Evolutionary conservation across 768 basidiomycete genomes (phyloP).

Genomic region (Flagelloscypha sp.): DNA sequence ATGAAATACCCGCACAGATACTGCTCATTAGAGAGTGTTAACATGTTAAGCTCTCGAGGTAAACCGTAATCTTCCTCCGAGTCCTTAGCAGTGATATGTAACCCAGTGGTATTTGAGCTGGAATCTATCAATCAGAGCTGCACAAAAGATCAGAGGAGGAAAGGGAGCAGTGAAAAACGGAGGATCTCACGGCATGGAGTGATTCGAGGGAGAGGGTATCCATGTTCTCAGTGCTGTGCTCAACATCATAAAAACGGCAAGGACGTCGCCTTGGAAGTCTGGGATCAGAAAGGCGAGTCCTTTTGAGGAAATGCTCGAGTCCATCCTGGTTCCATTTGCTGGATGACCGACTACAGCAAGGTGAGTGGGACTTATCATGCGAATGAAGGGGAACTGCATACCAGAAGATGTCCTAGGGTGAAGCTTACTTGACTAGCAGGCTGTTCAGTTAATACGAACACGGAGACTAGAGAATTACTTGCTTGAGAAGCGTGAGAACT

Average conservation of each 20-base stretch:
- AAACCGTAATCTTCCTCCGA: conserved; percentile 70
- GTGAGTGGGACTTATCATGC: conserved; percentile 61
- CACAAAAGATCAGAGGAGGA: no score
- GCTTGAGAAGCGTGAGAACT: conserved; percentile 64
- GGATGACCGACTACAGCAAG: conserved; percentile 65
- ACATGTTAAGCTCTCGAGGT: conserved; percentile 59
- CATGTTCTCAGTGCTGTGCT: conserved; percentile 59
- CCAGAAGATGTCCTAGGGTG: no score
- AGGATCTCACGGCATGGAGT: conserved; percentile 64
- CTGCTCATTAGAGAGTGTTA: conserved; percentile 69
- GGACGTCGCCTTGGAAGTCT: conserved; percentile 76
- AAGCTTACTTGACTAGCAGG: not conserved
- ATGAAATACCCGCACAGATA: conserved; percentile 50
- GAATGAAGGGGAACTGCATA: no score
- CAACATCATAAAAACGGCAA: conserved; percentile 68
- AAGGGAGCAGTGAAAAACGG: conserved; percentile 35
- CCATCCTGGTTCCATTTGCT: conserved; percentile 72
- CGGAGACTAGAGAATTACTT: conserved; percentile 13
- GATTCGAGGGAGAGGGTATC: conserved; percentile 73
- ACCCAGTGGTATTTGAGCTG: conserved; percentile 42
- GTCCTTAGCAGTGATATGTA: conserved; percentile 63
- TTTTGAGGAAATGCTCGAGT: conserved; percentile 61
- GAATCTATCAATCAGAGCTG: conserved; percentile 44
- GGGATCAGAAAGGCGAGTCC: conserved; percentile 71
- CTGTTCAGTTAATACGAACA: not conserved